Conservation (phyloP, 2,329 filamentous ascomycete genomes). For the Pseudopithomyces chartarum region DNA sequence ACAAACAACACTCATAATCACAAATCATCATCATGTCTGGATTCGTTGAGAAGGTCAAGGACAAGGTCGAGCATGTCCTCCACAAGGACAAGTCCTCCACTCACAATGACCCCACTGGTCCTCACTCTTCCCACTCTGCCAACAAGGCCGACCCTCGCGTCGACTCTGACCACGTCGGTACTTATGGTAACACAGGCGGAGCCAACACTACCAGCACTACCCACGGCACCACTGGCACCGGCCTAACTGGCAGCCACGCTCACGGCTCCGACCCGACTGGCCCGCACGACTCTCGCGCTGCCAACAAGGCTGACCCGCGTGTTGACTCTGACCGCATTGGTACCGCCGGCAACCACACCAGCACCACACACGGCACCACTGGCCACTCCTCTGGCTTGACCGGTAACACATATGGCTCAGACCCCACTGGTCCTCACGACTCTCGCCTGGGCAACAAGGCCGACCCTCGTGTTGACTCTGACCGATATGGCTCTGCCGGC, state of each 20-base stretch:
- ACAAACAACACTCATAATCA: constrained; percentile 5
- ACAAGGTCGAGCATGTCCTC: constrained; percentile 44
- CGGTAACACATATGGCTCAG: constrained; percentile 15
- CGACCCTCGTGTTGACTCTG: constrained; percentile 22
- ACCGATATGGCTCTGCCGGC: not conserved
- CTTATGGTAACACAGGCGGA: constrained; percentile 4
- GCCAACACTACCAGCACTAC: not conserved
- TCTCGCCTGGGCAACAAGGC: constrained; percentile 30
- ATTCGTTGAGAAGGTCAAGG: constrained; percentile 44
- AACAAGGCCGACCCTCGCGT: constrained; percentile 42
- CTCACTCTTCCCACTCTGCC: constrained; percentile 17
- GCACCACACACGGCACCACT: not conserved
- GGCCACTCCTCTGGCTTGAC: not conserved
- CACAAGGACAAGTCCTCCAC: constrained; percentile 40
- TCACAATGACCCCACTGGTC: constrained; percentile 15
- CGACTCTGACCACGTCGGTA: constrained; percentile 26
- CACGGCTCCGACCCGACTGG: constrained; percentile 31
- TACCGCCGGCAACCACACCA: no score
- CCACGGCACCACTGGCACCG: constrained; percentile 7
- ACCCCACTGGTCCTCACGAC: constrained; percentile 38
- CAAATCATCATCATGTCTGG: constrained; percentile 29
- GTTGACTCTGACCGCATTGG: no score
- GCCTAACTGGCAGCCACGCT: constrained; percentile 7
- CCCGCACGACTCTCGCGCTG: constrained; percentile 31
- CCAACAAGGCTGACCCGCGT: constrained; percentile 42